These are phyloP conservation scores for Penicillium sp. DNA, from an alignment of 2,329 filamentous ascomycete genomes.

Conservation along the genomic window DNA sequence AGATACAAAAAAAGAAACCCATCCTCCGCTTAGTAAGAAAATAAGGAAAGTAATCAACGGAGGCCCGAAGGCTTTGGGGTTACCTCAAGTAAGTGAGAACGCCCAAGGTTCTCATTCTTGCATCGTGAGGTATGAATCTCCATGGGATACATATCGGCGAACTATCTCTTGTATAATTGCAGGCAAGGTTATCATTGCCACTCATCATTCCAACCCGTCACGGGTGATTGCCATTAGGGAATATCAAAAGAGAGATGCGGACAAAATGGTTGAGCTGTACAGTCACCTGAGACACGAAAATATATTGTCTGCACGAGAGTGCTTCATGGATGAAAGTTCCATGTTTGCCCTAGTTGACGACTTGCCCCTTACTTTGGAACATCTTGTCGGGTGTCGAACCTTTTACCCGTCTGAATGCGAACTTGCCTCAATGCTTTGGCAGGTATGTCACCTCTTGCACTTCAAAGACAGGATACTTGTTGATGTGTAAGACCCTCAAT, in stretches of 20 bases:
- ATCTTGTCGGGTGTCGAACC: slow-evolving; percentile 11
- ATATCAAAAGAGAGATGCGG: not conserved
- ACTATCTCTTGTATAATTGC: slow-evolving; percentile 12
- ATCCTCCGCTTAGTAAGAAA: no score
- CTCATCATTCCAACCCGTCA: slow-evolving; percentile 1
- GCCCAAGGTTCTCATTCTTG: not conserved
- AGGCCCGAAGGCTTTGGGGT: not conserved
- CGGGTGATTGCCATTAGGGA: slow-evolving; percentile 15
- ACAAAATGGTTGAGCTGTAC: not conserved
- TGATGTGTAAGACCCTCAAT: slow-evolving; percentile 20
- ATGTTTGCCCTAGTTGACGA: slow-evolving; percentile 13
- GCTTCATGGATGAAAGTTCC: slow-evolving; percentile 3
- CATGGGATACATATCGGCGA: slow-evolving; percentile 15
- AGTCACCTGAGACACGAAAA: slow-evolving; percentile 8
- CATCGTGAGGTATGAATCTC: slow-evolving; percentile 6
- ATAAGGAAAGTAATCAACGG: not conserved
- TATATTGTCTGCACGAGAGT: slow-evolving; percentile 11
- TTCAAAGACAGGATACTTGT: not conserved
- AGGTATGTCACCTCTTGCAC: slow-evolving; percentile 10
- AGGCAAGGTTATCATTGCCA: slow-evolving; percentile 11
- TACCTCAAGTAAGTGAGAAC: slow-evolving; percentile 4
- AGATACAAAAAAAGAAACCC: not conserved
- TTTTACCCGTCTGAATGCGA: slow-evolving; percentile 16
- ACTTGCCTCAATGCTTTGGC: slow-evolving; percentile 14
- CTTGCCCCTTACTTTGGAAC: slow-evolving; percentile 16